These are phyloP conservation scores for Trifolium repens DNA, from an alignment of 306 rosid genomes.

Conservation along the genomic window DNA sequence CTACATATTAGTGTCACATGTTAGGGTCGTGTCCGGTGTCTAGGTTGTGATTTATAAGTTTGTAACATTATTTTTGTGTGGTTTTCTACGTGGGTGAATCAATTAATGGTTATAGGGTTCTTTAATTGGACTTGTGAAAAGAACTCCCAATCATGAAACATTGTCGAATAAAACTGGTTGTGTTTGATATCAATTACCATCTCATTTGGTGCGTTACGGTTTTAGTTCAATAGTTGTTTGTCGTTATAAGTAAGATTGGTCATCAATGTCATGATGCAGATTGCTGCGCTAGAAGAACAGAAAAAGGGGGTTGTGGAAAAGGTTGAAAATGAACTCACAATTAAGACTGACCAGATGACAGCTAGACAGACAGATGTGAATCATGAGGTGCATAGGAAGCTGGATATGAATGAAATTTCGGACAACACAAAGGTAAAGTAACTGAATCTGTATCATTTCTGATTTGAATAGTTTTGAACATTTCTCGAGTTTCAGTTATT, in stretches of 20 bases:
- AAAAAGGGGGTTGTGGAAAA: constrained; percentile 53
- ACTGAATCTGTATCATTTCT: constrained; percentile 8
- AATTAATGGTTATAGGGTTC: constrained; percentile 2
- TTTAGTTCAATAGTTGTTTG: not conserved
- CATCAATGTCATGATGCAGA: constrained; percentile 54
- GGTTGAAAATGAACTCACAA: constrained; percentile 45
- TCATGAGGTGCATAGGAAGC: constrained; percentile 45
- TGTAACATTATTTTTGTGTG: constrained; percentile 19
- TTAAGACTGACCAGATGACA: constrained; percentile 44
- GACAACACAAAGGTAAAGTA: constrained; percentile 58
- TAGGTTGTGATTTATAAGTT: not conserved
- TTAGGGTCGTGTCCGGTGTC: not conserved
- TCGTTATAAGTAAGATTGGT: constrained; percentile 25
- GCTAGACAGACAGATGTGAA: constrained; percentile 37
- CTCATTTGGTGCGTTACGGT: not conserved
- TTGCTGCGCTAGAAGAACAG: constrained; percentile 81
- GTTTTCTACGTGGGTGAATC: constrained; percentile 25
- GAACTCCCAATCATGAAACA: constrained; percentile 9
- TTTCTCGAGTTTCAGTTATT: constrained; percentile 20
- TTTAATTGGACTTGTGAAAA: constrained; percentile 21
- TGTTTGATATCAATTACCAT: constrained; percentile 5
- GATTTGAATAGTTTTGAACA: constrained; percentile 33
- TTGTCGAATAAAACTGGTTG: not conserved
- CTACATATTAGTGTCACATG: too few species aligned
- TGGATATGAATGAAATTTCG: constrained; percentile 50